Evolutionary conservation across 106 monocot genomes (phyloP).

Genomic region (Allium cepa): DNA sequence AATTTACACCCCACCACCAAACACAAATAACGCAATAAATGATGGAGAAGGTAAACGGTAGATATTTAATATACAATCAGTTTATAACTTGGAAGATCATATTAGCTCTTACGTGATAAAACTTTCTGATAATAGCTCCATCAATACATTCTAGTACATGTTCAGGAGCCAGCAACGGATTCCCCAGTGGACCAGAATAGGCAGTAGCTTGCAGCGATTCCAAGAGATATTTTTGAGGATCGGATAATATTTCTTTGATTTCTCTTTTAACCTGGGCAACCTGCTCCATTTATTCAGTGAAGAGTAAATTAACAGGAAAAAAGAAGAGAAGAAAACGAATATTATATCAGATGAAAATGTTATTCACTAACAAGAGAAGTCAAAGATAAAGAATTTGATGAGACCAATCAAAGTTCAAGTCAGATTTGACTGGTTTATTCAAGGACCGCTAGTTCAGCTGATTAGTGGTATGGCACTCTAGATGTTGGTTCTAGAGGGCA

Average conservation of each 20-base stretch:
- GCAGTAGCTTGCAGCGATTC: conserved; percentile 58
- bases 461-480: no score
- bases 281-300: conserved; percentile 26
- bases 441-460: no score
- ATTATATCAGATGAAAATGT: background rate
- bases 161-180: conserved; percentile 53
- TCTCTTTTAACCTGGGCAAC: conserved; percentile 43
- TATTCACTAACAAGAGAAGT: background rate
- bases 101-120: conserved; percentile 48
- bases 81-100: background rate
- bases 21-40: no score
- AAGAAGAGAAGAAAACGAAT: no score
- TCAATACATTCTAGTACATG: conserved; percentile 38
- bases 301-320: background rate
- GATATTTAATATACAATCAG: background rate
- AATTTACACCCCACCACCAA: no score
- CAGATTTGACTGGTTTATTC: no score
- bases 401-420: no score
- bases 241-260: conserved; percentile 33
- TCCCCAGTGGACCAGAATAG: conserved; percentile 63
- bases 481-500: no score
- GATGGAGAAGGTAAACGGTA: no score
- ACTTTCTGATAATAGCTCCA: conserved; percentile 44
- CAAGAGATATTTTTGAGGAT: conserved; percentile 60
- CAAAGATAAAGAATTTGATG: no score